phyloP scores from a whole-genome alignment of 2,329 filamentous ascomycete species.

The Whalleya microplaca region DNA sequence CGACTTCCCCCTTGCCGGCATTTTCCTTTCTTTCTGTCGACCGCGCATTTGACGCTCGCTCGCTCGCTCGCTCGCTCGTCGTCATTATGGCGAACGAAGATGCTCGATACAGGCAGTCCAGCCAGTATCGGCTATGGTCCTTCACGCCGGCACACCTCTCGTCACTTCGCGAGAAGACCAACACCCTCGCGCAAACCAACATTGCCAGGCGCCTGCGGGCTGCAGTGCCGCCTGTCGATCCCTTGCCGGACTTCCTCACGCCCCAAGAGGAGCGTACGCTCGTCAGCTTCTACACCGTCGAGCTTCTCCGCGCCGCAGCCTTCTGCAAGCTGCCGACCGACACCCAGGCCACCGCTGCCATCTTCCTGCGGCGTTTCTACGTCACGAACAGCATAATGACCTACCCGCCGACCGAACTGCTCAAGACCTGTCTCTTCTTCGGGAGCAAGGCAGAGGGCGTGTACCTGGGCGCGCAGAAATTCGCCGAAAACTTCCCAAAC shows the following conservation, averaged over 20 bases:
- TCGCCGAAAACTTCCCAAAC: conserved; percentile 70
- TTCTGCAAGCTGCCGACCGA: conserved; percentile 57
- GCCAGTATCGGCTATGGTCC: conserved; percentile 91
- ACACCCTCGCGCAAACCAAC: conserved; percentile 69
- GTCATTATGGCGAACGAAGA: conserved; percentile 77
- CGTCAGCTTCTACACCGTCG: conserved; percentile 74
- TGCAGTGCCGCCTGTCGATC: conserved; percentile 54
- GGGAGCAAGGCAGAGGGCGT: conserved; percentile 90
- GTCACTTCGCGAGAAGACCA: conserved; percentile 76
- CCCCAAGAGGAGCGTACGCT: conserved; percentile 82
- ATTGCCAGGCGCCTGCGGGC: conserved; percentile 60
- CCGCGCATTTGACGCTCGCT: too few species aligned
- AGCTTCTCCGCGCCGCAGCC: conserved; percentile 59
- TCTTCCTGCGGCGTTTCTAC: conserved; percentile 94
- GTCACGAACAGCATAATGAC: conserved; percentile 95
- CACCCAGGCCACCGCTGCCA: conserved; percentile 74
- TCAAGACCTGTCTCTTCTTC: conserved; percentile 90
- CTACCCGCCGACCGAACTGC: conserved; percentile 86
- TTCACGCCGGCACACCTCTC: conserved; percentile 76
- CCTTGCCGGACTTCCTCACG: conserved; percentile 76
- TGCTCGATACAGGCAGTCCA: conserved; percentile 84
- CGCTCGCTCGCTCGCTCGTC: too few species aligned
- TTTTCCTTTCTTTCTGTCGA: too few species aligned
- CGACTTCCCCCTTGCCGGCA: background rate
- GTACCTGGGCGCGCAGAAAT: conserved; percentile 68